phyloP scores from a whole-genome alignment of 2,329 filamentous ascomycete genomes.

The Sporothrix dimorphospora region DNA sequence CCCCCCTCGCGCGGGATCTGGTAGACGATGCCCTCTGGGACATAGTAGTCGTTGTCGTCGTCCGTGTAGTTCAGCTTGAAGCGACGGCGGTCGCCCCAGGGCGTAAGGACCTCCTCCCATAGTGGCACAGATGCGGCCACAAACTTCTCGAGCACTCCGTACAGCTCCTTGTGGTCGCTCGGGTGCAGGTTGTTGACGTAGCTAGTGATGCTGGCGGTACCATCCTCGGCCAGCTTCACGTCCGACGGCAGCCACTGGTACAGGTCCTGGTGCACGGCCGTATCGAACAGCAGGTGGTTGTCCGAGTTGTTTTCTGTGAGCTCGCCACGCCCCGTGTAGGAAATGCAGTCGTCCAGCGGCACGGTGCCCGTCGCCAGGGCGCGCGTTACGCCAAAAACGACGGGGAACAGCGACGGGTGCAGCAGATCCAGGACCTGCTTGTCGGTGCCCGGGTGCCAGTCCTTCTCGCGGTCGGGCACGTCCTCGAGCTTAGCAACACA shows the following conservation, averaged over 20 bases:
- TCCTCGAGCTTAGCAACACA: constrained; percentile 50
- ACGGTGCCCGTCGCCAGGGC: constrained; percentile 43
- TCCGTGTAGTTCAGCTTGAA: background rate
- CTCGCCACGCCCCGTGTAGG: constrained; percentile 37
- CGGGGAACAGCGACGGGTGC: constrained; percentile 62
- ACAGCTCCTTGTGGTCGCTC: constrained; percentile 39
- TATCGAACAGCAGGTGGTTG: no score
- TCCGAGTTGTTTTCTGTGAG: background rate
- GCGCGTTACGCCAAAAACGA: constrained; percentile 47
- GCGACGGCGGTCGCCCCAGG: constrained; percentile 26
- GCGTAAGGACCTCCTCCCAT: constrained; percentile 43
- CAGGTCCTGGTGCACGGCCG: background rate
- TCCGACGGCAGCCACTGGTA: constrained; percentile 46
- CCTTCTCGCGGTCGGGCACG: constrained; percentile 43
- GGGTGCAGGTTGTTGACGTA: constrained; percentile 54
- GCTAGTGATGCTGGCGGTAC: constrained; percentile 42
- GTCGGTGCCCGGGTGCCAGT: constrained; percentile 61
- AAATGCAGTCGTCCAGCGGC: constrained; percentile 35
- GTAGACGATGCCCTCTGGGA: constrained; percentile 28
- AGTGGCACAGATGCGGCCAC: constrained; percentile 45
- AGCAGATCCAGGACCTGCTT: constrained; percentile 60
- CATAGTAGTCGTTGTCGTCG: constrained; percentile 30
- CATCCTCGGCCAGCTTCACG: constrained; percentile 40
- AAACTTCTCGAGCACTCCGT: constrained; percentile 43
- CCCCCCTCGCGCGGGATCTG: constrained; percentile 11